Conservation (phyloP, 169 alveolate species). For the Amoebophrya sp. region DNA sequence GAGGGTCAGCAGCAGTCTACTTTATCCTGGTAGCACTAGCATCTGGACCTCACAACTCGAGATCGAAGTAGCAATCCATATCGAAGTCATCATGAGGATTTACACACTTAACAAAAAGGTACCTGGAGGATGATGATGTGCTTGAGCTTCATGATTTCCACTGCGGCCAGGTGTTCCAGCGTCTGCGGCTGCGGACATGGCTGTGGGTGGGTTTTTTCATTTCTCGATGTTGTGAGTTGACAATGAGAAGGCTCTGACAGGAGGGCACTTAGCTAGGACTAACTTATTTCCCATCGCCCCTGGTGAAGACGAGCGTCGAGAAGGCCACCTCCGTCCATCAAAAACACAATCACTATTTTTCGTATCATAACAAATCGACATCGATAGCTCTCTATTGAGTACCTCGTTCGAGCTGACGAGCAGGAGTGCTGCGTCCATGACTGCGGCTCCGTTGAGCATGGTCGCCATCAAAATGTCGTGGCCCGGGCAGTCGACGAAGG, state of each 20-base stretch:
- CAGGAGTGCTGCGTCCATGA: conserved; percentile 97
- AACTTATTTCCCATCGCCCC: too few species aligned
- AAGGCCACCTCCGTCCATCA: too few species aligned
- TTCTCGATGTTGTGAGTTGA: too few species aligned
- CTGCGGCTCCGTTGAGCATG: conserved; percentile 99
- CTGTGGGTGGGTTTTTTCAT: conserved; percentile 1
- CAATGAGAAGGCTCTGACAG: too few species aligned
- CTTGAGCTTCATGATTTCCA: conserved; percentile 94
- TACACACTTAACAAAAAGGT: not conserved
- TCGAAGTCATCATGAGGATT: not conserved
- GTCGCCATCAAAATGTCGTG: conserved; percentile 99
- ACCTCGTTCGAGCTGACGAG: conserved; percentile 85
- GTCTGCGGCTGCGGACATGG: conserved; percentile 97
- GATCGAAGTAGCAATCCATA: not conserved
- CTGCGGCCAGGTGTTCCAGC: conserved; percentile 99
- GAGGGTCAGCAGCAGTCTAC: not conserved
- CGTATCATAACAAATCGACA: too few species aligned
- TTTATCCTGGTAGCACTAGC: too few species aligned
- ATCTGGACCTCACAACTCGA: not conserved
- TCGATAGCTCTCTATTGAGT: not conserved
- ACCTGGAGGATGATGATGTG: conserved; percentile 83
- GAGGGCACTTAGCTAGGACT: too few species aligned
- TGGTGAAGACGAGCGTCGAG: too few species aligned
- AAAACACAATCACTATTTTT: too few species aligned
- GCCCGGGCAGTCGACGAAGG: conserved; percentile 99